Evolutionary conservation across 768 basidiomycete genomes (phyloP).

Genomic region (Suillus subalutaceus): DNA sequence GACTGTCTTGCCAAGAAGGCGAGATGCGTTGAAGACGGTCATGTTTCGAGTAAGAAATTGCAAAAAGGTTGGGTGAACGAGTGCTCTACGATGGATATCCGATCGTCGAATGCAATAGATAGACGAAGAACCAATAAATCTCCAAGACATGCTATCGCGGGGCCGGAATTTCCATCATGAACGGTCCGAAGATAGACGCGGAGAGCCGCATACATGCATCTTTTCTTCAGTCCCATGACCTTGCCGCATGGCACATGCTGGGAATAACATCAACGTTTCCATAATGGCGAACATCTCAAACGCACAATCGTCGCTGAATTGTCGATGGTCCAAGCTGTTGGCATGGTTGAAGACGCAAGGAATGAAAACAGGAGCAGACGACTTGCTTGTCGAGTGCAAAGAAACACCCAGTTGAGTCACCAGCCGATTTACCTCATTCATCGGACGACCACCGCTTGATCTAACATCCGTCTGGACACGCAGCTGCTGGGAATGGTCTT

Average conservation of each 20-base stretch:
- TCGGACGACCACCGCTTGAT: neutral
- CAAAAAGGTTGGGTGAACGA: neutral
- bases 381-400: constrained; percentile 54
- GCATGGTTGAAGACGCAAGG: constrained; percentile 55
- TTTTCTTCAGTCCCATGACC: constrained; percentile 14
- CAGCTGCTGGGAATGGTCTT: constrained; percentile 73
- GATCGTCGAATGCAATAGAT: neutral
- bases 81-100: constrained; percentile 7
- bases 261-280: constrained; percentile 7
- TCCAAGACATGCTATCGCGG: constrained; percentile 2
- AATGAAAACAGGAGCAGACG: constrained; percentile 39
- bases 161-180: constrained; percentile 7
- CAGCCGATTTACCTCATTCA: neutral
- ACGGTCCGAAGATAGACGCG: constrained; percentile 12
- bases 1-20: constrained; percentile 82
- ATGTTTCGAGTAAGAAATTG: constrained; percentile 39
- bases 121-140: constrained; percentile 8
- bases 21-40: constrained; percentile 82
- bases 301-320: constrained; percentile 11
- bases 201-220: constrained; percentile 10
- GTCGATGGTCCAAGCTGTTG: constrained; percentile 50
- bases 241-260: neutral
- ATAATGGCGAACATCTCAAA: constrained; percentile 12
- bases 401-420: constrained; percentile 37
- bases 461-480: neutral